Evolutionary conservation across 495 filamentous ascomycete genomes (phyloP).

Genomic region (Aspergillus avenaceus): DNA sequence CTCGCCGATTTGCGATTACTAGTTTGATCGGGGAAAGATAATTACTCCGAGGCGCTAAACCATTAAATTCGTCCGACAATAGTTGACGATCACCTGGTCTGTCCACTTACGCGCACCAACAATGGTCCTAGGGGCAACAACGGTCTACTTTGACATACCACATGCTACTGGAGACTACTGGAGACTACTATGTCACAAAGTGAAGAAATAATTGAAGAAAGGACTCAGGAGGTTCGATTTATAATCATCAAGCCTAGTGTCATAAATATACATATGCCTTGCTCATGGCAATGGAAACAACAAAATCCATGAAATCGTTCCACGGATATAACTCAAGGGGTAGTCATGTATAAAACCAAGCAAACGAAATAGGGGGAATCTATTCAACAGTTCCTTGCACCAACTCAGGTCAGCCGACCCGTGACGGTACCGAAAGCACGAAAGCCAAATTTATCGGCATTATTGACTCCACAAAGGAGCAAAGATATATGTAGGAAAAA

Average conservation of each 20-base stretch:
- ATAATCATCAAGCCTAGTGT: not conserved
- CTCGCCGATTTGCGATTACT: too few relatives aligned
- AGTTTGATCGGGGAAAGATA: too few relatives aligned
- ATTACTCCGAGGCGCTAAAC: too few relatives aligned
- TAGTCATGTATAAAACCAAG: constrained; percentile 11
- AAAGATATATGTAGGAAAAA: not conserved
- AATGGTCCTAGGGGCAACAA: too few relatives aligned
- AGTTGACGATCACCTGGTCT: too few relatives aligned
- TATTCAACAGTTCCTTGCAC: not conserved
- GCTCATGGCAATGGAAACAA: not conserved
- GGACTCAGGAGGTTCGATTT: not conserved
- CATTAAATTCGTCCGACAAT: too few relatives aligned
- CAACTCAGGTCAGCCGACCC: not conserved
- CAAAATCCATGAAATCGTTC: constrained; percentile 3
- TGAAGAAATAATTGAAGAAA: too few relatives aligned
- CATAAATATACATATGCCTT: constrained; percentile 7
- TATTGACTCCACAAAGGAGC: not conserved
- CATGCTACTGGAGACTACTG: too few relatives aligned
- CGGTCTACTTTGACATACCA: too few relatives aligned
- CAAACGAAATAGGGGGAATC: constrained; percentile 6
- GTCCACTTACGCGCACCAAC: too few relatives aligned
- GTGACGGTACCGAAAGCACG: not conserved
- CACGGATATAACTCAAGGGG: constrained; percentile 11
- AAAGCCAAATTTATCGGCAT: not conserved
- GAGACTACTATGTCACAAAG: too few relatives aligned